Percentiles rank a stretch among this genome's conserved stretches.
Conservation (phyloP, 495 filamentous ascomycete species). For the Talaromyces nanjingensis region DNA sequence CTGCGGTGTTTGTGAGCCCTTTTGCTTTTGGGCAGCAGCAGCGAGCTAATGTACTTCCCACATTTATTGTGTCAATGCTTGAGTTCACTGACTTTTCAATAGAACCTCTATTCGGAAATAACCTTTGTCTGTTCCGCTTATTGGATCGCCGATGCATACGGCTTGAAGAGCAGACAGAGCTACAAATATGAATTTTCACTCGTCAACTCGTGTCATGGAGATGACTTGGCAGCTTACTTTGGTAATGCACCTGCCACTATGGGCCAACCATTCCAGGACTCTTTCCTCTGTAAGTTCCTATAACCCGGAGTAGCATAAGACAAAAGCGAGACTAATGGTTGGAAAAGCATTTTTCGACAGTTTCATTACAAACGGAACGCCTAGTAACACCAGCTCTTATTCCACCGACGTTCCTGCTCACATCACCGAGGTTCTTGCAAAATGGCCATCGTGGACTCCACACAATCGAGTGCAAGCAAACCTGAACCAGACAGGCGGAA, state of each 20-base stretch:
- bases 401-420: slow-evolving; percentile 2
- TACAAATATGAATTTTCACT: slow-evolving; percentile 61
- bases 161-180: slow-evolving; percentile 22
- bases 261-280: background rate
- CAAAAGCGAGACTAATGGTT: background rate
- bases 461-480: slow-evolving; percentile 35
- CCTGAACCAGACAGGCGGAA: slow-evolving; percentile 48
- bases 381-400: background rate
- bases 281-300: background rate
- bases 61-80: background rate
- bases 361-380: background rate
- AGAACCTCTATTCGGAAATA: slow-evolving; percentile 55
- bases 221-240: slow-evolving; percentile 48
- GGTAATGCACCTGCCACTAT: slow-evolving; percentile 14
- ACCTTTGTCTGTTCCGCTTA: slow-evolving; percentile 56
- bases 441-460: slow-evolving; percentile 27
- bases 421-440: slow-evolving; percentile 7
- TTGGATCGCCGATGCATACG: slow-evolving; percentile 56
- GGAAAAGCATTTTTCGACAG: slow-evolving; percentile 4
- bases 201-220: slow-evolving; percentile 48
- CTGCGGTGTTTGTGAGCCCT: slow-evolving; percentile 35
- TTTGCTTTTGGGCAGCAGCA: slow-evolving; percentile 48
- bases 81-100: background rate
- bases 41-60: slow-evolving; percentile 18
- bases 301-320: background rate